Base-by-base conservation (phyloP, 805 yeast genomes). In the Naumovozyma dairenensis region DNA sequence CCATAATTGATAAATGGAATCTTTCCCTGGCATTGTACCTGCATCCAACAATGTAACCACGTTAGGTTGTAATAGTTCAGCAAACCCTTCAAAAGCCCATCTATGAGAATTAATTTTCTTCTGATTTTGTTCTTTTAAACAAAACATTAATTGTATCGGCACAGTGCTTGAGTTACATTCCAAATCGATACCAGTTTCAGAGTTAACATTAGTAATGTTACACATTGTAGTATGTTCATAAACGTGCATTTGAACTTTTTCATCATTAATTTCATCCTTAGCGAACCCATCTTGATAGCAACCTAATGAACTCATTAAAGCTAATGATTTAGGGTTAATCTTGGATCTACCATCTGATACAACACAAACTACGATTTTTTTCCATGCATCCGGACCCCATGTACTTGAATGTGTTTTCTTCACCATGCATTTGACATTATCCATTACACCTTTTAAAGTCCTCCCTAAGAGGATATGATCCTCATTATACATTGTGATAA, bases 301-400 rank as follows among this genome's bases (percentile, higher is more conserved):
- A 16, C 98, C 98, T 34, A 89, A 56, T 2, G 94, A 82, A 10
- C 92, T 80, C 54, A 89, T 64, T 20, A 89, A 64, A 6, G 87
- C 86, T 49, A 77, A 72, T 0, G 96, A 72, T 31, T 87, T 68
- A 29, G 81, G 81, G 55, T 84, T 71, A 37, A 89, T 74, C 46
- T 86, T 84, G 10, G 75, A 71, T 49, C 97, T 75, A 40, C 98
- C 98, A 61, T 89, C 98, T 39, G 87, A 80, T 10, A 89, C 87
- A 20, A 89, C 73, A 45, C 84, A 74, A 14, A 92, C 92, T 8
- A 85, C 95, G 21, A 89, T 76, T 51, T 85, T 89, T 47, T 87
- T 85, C 97, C 97, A 89, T 1, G 94, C 76, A 37, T 84, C 94
- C 28, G 75, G 75, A n/a, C 97, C 97, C 98, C 98, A 89, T 1